phyloP scores from a whole-genome alignment of 805 yeast species.

The Saccharomycopsis amapae region DNA sequence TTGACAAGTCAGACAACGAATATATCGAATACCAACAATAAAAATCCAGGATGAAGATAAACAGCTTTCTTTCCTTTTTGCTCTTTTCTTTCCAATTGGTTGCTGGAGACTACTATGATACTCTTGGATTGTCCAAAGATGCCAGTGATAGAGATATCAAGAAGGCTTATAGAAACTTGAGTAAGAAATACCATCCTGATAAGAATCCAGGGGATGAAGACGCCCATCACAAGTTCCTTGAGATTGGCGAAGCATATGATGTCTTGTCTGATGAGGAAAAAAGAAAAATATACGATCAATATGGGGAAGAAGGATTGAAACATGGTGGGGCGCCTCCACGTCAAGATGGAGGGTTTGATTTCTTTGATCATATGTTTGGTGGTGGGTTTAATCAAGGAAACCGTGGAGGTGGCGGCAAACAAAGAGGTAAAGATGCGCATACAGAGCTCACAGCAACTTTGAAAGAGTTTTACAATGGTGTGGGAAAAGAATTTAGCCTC shows the following conservation, averaged over 20 bases:
- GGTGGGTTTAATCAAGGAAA: constrained; percentile 26
- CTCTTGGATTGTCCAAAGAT: constrained; percentile 60
- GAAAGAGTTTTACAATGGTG: constrained; percentile 67
- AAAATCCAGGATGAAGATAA: no score
- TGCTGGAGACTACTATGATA: constrained; percentile 41
- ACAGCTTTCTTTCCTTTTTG: background rate
- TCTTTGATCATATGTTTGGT: constrained; percentile 60
- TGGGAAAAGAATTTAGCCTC: constrained; percentile 48
- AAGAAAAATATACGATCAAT: constrained; percentile 59
- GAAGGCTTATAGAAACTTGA: constrained; percentile 19
- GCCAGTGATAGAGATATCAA: constrained; percentile 20
- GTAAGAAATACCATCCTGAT: constrained; percentile 78
- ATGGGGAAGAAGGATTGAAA: constrained; percentile 69
- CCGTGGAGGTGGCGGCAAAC: constrained; percentile 29
- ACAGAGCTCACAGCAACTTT: constrained; percentile 51
- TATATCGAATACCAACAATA: no score
- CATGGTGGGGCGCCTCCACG: constrained; percentile 39
- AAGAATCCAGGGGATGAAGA: constrained; percentile 78
- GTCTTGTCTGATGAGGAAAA: constrained; percentile 64
- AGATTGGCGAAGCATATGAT: constrained; percentile 90
- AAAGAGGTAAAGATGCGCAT: constrained; percentile 54
- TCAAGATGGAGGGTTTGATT: constrained; percentile 44
- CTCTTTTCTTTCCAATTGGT: background rate
- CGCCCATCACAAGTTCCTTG: constrained; percentile 82
- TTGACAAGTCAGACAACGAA: no score